Percentiles rank a stretch among this genome's conserved stretches.
These are phyloP conservation scores for Phialophora macrospora DNA, from an alignment of 2,329 filamentous ascomycete genomes.

Conservation along the genomic window DNA sequence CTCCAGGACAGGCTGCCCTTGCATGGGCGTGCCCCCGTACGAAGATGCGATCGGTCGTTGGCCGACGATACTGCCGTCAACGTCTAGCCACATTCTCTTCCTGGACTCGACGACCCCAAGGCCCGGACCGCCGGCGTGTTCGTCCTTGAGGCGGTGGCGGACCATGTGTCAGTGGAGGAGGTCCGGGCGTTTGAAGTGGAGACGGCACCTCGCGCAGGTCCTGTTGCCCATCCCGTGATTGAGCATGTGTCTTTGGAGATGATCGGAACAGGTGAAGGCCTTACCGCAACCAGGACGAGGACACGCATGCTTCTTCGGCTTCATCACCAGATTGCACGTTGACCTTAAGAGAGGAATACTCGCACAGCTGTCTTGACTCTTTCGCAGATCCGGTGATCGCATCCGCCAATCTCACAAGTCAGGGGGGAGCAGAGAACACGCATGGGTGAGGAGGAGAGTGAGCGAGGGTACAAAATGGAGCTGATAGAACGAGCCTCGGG, in stretches of 20 bases:
- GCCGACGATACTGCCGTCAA: constrained; percentile 55
- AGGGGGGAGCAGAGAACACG: too few species aligned
- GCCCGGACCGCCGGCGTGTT: constrained; percentile 56
- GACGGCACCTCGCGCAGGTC: constrained; percentile 64
- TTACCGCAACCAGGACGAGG: constrained; percentile 52
- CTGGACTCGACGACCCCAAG: constrained; percentile 55
- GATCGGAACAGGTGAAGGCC: constrained; percentile 62
- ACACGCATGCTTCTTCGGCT: constrained; percentile 22
- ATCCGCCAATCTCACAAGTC: too few species aligned
- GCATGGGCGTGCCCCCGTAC: neutral
- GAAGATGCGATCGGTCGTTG: constrained; percentile 40
- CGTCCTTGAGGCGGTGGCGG: constrained; percentile 58
- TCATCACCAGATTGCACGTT: neutral
- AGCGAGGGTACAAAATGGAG: too few species aligned
- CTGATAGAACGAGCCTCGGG: too few species aligned
- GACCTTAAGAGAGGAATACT: too few species aligned
- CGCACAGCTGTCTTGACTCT: too few species aligned
- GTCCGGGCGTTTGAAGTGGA: constrained; percentile 66
- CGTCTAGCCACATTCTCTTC: constrained; percentile 56
- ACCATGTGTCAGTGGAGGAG: constrained; percentile 63
- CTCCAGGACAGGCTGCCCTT: neutral
- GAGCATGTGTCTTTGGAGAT: constrained; percentile 58
- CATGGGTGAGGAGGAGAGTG: too few species aligned
- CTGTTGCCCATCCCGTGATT: constrained; percentile 61
- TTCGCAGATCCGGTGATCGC: too few species aligned